These are phyloP conservation scores for Pulveroboletus ridleyi DNA, from an alignment of 1,284 basidiomycete genomes.

Conservation along the genomic window DNA sequence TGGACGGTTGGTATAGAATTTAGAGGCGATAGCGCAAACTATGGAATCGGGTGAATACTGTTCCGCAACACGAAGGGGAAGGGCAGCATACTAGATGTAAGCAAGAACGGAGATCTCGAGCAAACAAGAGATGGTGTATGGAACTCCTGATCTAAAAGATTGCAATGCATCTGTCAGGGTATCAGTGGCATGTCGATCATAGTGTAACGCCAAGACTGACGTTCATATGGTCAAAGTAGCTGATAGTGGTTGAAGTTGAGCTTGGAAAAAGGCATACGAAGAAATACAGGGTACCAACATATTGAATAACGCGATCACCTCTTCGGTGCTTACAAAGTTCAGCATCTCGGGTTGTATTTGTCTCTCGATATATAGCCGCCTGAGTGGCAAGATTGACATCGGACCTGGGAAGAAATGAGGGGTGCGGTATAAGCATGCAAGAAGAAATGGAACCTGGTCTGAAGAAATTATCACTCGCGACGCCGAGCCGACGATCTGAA, in stretches of 20 bases:
- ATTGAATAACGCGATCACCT: slow-evolving; percentile 90
- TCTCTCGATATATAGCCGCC: slow-evolving; percentile 89
- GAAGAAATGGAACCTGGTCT: slow-evolving; percentile 73
- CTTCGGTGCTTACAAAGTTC: slow-evolving; percentile 82
- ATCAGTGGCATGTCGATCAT: slow-evolving; percentile 12
- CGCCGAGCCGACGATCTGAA: slow-evolving; percentile 66
- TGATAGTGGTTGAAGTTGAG: slow-evolving; percentile 38
- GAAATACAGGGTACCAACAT: slow-evolving; percentile 64
- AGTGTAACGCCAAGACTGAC: slow-evolving; percentile 47
- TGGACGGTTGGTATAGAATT: slow-evolving; percentile 86
- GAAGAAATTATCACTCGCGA: slow-evolving; percentile 94
- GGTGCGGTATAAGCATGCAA: slow-evolving; percentile 3
- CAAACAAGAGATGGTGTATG: slow-evolving; percentile 94
- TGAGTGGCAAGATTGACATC: slow-evolving; percentile 86
- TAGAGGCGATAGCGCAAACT: slow-evolving; percentile 95
- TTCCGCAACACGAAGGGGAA: background rate
- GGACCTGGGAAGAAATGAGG: slow-evolving; percentile 52
- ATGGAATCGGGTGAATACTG: slow-evolving; percentile 17
- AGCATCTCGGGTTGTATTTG: slow-evolving; percentile 92
- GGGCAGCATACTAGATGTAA: slow-evolving; percentile 82
- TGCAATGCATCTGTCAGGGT: slow-evolving; percentile 65
- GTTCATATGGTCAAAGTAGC: slow-evolving; percentile 81
- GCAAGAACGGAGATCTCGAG: slow-evolving; percentile 89
- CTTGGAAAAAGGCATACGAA: slow-evolving; percentile 15
- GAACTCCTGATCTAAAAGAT: slow-evolving; percentile 83